Base-by-base conservation (phyloP, 1,139 yeast species). In the Hyphopichia wangnamkhiaoensis region DNA sequence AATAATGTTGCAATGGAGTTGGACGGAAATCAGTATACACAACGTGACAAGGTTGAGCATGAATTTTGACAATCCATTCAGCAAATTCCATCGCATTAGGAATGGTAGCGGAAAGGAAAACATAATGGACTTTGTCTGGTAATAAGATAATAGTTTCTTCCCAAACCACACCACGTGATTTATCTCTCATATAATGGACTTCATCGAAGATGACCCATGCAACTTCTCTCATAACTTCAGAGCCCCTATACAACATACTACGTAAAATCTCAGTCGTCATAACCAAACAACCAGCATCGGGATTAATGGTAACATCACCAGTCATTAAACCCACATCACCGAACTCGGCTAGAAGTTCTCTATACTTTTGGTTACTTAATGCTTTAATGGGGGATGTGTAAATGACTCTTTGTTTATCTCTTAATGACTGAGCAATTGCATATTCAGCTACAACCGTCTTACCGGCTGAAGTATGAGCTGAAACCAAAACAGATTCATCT, bases 41-140 rank as follows among this genome's bases (percentile, higher is more conserved):
- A 61, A 94, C 96, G 63, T 94, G 98, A 59, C 98, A 94, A 2
- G 98, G 98, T 62, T 94, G 98, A 34, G 80, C 75, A 59, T 93
- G 99, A 41, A 85, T 91, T 54, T 88, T 84, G 54, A 96, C 95
- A 39, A 94, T 88, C 99, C 99, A 93, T 56, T 91, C 95, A 8
- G 98, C 98, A 71, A 93, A 93, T 59, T 93, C 97, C 85, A 89
- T 86, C 4, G 98, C 96, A 61, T 93, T 93, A 28, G 99, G 98
- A 47, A 93, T 94, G 2, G 99, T 93, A 37, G 99, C 99, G 12
- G 97, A 90, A 48, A 90, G 71, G 51, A 90, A 83, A 14, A 85
- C 93, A 54, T 84, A 84, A 52, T 82, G 87, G 32, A 94, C 96
- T 66, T 93, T 94, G 54, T 91, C 96, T 2, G 99, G 99, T 40